A percentile compares a stretch with the other conserved stretches of the same genome.
Conservation (phyloP, 441 rosid species). For the Gossypium schwendimanii region DNA sequence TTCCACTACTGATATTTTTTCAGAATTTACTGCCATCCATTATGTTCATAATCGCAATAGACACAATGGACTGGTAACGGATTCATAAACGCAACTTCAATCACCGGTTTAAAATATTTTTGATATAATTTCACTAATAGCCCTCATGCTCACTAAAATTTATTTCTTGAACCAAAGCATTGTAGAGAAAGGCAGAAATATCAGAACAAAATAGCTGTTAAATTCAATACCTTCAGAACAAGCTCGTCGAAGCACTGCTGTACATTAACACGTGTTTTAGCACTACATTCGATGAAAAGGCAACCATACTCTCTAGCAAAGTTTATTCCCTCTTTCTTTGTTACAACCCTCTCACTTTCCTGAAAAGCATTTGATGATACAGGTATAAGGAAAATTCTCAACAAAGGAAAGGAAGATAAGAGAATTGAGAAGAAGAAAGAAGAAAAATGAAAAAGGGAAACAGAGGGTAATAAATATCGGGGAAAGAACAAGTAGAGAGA, state of each 20-base stretch:
- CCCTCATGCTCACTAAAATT: background rate
- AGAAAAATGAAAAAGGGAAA: background rate
- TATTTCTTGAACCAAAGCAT: background rate
- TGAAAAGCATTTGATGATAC: slow-evolving; percentile 19
- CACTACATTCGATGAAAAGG: slow-evolving; percentile 68
- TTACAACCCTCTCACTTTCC: slow-evolving; percentile 72
- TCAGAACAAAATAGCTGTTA: background rate
- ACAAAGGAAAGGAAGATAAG: background rate
- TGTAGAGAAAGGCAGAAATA: background rate
- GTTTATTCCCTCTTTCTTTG: slow-evolving; percentile 63
- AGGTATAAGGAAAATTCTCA: background rate
- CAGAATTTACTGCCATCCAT: background rate
- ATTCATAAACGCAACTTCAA: background rate
- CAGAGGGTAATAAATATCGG: background rate
- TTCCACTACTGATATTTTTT: background rate
- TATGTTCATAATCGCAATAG: background rate
- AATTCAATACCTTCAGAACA: slow-evolving; percentile 46
- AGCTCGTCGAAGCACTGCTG: slow-evolving; percentile 80
- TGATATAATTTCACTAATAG: background rate
- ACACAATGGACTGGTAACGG: background rate
- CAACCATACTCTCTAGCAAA: slow-evolving; percentile 67
- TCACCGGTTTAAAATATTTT: background rate
- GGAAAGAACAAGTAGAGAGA: background rate
- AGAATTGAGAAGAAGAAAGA: background rate
- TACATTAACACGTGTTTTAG: slow-evolving; percentile 69